These are phyloP conservation scores for Thymus mandschuricus DNA, from an alignment of 257 asterid species.

Conservation along the genomic window DNA sequence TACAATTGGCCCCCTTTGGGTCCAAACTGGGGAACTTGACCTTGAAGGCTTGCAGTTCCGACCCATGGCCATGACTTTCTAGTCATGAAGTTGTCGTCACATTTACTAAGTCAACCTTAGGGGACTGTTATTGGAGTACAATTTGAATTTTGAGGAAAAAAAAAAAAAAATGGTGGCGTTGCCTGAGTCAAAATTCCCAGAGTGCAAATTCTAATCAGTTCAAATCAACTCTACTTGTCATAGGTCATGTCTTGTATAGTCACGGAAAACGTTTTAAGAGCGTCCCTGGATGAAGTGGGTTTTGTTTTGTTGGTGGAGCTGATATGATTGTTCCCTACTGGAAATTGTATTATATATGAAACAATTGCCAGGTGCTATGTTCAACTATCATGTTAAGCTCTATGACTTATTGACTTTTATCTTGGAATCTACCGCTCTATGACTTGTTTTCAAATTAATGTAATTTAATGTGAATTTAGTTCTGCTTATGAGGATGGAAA, in stretches of 20 bases:
- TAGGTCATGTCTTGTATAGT: constrained; percentile 5
- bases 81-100: background rate
- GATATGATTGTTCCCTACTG: constrained; percentile 23
- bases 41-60: background rate
- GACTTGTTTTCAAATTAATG: constrained; percentile 29
- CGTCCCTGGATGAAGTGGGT: constrained; percentile 19
- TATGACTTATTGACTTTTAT: background rate
- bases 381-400: constrained; percentile 14
- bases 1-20: background rate
- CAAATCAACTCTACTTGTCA: constrained; percentile 11
- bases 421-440: constrained; percentile 29
- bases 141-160: background rate
- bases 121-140: background rate
- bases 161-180: background rate
- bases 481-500: constrained; percentile 88
- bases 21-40: background rate
- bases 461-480: constrained; percentile 45
- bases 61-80: too few relatives aligned
- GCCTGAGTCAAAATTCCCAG: background rate
- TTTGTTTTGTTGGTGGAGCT: constrained; percentile 27
- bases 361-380: constrained; percentile 19
- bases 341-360: constrained; percentile 15
- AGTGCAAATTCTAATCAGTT: constrained; percentile 22
- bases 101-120: background rate
- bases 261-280: constrained; percentile 13